These are phyloP conservation scores for Hevea brasiliensis DNA, from an alignment of 345 rosid species.

Conservation along the genomic window DNA sequence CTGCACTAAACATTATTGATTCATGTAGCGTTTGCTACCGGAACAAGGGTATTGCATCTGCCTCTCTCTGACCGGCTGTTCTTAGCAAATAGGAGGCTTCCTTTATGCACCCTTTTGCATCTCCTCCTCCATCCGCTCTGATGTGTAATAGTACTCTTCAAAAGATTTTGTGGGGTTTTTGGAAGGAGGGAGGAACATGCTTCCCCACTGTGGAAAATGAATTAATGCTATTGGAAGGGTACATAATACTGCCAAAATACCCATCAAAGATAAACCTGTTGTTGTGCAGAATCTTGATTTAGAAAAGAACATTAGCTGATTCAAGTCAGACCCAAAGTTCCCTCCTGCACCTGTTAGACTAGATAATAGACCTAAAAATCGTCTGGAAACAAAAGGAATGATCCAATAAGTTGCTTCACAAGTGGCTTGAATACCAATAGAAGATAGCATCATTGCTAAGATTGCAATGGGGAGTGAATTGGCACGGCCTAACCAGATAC, in stretches of 20 bases:
- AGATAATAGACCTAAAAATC: constrained; percentile 11
- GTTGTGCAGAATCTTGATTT: constrained; percentile 16
- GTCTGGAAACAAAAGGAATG: constrained; percentile 73
- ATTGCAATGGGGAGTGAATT: constrained; percentile 51
- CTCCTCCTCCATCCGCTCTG: constrained; percentile 27
- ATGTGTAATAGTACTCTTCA: constrained; percentile 15
- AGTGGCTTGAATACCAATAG: constrained; percentile 75
- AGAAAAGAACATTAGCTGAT: constrained; percentile 14
- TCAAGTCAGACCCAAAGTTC: constrained; percentile 16
- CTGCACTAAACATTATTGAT: neutral
- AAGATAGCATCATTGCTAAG: constrained; percentile 70
- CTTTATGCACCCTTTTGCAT: constrained; percentile 20
- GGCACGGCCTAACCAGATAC: constrained; percentile 58
- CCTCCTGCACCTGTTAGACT: constrained; percentile 19
- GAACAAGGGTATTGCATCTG: neutral
- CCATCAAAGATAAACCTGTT: constrained; percentile 20
- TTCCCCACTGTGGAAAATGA: constrained; percentile 28
- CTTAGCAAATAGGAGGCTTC: constrained; percentile 22
- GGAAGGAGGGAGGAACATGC: constrained; percentile 18
- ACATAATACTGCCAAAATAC: constrained; percentile 11
- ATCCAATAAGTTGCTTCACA: constrained; percentile 90
- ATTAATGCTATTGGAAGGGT: constrained; percentile 14
- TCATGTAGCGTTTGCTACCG: neutral
- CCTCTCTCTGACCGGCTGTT: constrained; percentile 21
- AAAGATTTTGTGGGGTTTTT: constrained; percentile 1